Base-by-base conservation (phyloP, 768 basidiomycete genomes). In the Gyrodon lividus region DNA sequence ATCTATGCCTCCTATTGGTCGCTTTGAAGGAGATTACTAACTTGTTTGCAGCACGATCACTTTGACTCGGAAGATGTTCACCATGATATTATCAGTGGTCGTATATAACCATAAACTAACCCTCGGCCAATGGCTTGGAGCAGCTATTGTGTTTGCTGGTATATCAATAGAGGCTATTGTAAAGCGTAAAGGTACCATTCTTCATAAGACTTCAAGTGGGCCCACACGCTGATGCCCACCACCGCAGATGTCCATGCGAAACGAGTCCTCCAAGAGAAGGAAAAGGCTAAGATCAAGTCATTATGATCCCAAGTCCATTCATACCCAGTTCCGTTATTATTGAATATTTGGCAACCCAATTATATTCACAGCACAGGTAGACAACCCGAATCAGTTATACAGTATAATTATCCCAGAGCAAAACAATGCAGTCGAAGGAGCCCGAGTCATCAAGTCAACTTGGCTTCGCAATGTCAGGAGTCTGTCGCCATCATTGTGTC, bases 1-100 rank as follows among this genome's bases (percentile, higher is more conserved):
- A n/a, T 23, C 38, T 62, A 54, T 26, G 44, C 34, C 17, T 9
- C 41, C 3, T n/a, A 4, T 42, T 38, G 37, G 41, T 24, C 41
- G 10, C 55, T 51, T 16, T 6, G 10, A 28, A 48, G 23, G 51
- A 6, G 44, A 34, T 58, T 43, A 52, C 55, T 49, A 28, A 55
- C 35, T 42, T 28, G 4, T 54, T 37, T 48, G 10, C 67, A 92
- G 91, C 40, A 98, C 92, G 33, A 89, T 98, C 60, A 99, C 97
- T 4, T 79, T 99, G 49, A 98, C 97, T 13, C 80, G 97, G 50
- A 98, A 98, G 72, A 75, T 99, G 68, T 94, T 97, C 70, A 98
- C 97, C 8, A 99, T 99, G 95, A 76, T 99, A 14, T 77, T 99
- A 37, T 96, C 92, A 16, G 95, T 99, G 6, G 67, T 95, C 23